Conservation (phyloP, 257 asterid species). For the Linderniella brevidens region DNA sequence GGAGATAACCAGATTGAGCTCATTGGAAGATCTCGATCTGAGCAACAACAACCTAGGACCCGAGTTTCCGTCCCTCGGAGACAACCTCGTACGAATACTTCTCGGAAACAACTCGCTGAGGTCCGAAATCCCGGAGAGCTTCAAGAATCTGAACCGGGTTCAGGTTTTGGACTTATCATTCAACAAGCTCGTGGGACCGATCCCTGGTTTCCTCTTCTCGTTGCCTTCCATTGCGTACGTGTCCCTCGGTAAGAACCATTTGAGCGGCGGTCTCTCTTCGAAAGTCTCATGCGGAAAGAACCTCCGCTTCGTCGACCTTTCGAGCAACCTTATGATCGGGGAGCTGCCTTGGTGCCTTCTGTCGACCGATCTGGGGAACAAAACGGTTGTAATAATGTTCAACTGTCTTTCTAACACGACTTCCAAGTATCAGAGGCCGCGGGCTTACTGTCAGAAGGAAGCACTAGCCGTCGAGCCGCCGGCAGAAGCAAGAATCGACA, state of each 20-base stretch:
- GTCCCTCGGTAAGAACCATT: constrained; percentile 41
- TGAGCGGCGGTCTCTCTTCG: constrained; percentile 49
- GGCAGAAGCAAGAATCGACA: constrained; percentile 19
- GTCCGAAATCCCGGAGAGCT: constrained; percentile 47
- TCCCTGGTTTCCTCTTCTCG: constrained; percentile 59
- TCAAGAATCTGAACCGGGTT: constrained; percentile 27
- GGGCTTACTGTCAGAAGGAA: constrained; percentile 60
- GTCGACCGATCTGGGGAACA: constrained; percentile 31
- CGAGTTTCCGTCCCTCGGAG: constrained; percentile 42
- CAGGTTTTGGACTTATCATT: constrained; percentile 46
- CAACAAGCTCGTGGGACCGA: constrained; percentile 58
- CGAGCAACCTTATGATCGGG: constrained; percentile 66
- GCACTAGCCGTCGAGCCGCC: constrained; percentile 79
- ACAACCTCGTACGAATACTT: constrained; percentile 23
- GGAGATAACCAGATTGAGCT: constrained; percentile 33
- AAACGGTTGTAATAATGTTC: constrained; percentile 33
- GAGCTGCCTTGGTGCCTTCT: constrained; percentile 66
- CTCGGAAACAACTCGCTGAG: constrained; percentile 48
- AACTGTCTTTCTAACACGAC: constrained; percentile 61
- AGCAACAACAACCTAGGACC: constrained; percentile 56
- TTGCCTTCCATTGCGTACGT: constrained; percentile 40
- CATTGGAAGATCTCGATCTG: constrained; percentile 59
- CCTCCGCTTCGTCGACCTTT: constrained; percentile 52
- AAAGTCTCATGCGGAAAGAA: constrained; percentile 33
- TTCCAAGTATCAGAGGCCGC: constrained; percentile 44